Base-by-base conservation (phyloP, 2,329 filamentous ascomycete genomes). In the Phialophora tarda region DNA sequence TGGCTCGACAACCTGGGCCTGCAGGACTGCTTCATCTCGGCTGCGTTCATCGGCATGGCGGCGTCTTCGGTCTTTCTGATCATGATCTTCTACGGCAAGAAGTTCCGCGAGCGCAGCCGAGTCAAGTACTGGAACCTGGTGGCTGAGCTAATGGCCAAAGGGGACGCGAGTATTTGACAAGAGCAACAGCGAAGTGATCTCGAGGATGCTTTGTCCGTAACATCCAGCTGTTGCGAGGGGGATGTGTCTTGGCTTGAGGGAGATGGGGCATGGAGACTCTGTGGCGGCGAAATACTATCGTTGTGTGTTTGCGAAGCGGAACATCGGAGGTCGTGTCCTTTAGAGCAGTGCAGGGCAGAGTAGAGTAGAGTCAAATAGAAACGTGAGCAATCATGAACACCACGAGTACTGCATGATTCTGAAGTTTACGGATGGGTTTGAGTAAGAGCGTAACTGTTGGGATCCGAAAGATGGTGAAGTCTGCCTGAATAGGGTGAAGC, bases 71-170 rank as follows among this genome's bases (percentile, higher is more conserved):
- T 74, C 1, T 81, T 80, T 65, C 67, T 80, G 14, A 62, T 78
- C 10, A 80, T 80, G 77, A 73, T 80, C 23, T 74, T 75, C 68
- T 79, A 65, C 56, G 79, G 79, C 7, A 81, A 80, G 66, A 68
- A 56, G 8, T 77, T 76, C 62, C 73, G 78, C 5, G 70, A 72
- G 24, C 73, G 71, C 6, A 78, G 74, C 51, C 76, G 74, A 5
- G 74, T 75, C 55, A 77, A 73, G 63, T 80, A 80, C 62, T 79
- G 78, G 78, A 70, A 69, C 12, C 71, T 78, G 17, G 78, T 79
- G 1, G 67, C 67, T 4, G 65, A 67, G 32, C 28, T 61, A 14
- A 60, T 67, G 65, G 38, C 60, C 4, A 67, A 67, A 41, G 60
- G 65, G 28, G 28, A 32, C 7, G 65, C 26, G 23, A 53, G 12